These are phyloP conservation scores for Neonectria faginata DNA, from an alignment of 2,329 filamentous ascomycete genomes.

Conservation along the genomic window DNA sequence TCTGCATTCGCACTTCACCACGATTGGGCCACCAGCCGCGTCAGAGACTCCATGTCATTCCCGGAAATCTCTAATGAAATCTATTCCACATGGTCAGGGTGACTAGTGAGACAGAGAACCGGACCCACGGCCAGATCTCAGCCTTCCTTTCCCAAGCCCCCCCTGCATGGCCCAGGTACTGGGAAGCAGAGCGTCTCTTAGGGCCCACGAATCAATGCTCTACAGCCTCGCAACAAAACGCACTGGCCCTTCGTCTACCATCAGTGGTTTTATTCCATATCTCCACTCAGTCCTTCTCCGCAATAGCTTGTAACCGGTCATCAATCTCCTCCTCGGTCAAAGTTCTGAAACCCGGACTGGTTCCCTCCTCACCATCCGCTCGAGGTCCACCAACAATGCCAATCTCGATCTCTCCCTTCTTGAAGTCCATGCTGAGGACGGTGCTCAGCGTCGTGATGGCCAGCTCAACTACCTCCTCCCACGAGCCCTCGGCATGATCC, in stretches of 20 bases:
- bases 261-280: slow-evolving; percentile 28
- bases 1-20: slow-evolving; percentile 34
- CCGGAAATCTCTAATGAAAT: slow-evolving; percentile 37
- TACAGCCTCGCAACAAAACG: slow-evolving; percentile 25
- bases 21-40: slow-evolving; percentile 45
- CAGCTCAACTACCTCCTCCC: slow-evolving; percentile 98
- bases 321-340: slow-evolving; percentile 98
- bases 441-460: slow-evolving; percentile 96
- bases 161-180: slow-evolving; percentile 42
- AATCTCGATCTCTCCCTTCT: slow-evolving; percentile 98
- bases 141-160: slow-evolving; percentile 19
- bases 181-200: slow-evolving; percentile 34
- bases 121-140: slow-evolving; percentile 32
- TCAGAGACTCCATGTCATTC: slow-evolving; percentile 32
- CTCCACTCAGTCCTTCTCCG: slow-evolving; percentile 88
- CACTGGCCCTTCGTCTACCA: slow-evolving; percentile 27
- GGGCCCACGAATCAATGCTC: slow-evolving; percentile 38
- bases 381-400: slow-evolving; percentile 93
- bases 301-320: slow-evolving; percentile 96
- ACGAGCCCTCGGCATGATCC: slow-evolving; percentile 89
- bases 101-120: slow-evolving; percentile 42
- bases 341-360: slow-evolving; percentile 82
- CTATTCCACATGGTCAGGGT: slow-evolving; percentile 46
- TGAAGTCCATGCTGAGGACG: slow-evolving; percentile 98
- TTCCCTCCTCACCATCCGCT: slow-evolving; percentile 84